Base-by-base conservation (phyloP, 129 eudicot species). In the sunflower (Helianthus annuus) region DNA sequence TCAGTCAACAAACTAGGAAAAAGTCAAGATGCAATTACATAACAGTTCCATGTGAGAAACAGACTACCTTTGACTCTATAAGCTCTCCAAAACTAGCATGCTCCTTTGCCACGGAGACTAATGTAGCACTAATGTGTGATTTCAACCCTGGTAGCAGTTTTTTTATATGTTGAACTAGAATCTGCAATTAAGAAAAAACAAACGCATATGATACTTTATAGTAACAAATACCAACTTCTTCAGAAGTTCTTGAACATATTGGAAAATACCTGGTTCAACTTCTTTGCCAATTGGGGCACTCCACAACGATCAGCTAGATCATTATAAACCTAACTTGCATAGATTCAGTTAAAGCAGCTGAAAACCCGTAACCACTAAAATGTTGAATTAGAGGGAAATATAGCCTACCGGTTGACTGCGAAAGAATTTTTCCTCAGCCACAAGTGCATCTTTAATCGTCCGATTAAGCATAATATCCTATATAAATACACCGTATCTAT, bases 281-380 rank as follows among this genome's bases (percentile, higher is more conserved):
- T 95, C 75, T 91, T 95, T 45, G 99, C 99, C 83, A 95, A 69
- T 76, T 95, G 99, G 29, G 96, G 96, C 44, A 95, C 87, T 12
- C 99, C 99, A 74, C 99, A 95, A 53, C 95, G 89, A 74, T 95
- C 99, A 48, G 96, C 93, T 81, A 95, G 79, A 75, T 95, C 99
- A 74, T 78, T 90, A 75, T 95, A 95, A 62, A 90, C 97, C 99
- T 95, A 53, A 8, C 48, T 22, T 6, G 36, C 58, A 65, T 27
- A 78, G 14, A 22, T 75, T 32, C 73, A 64, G 65, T 42, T 45
- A 8, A 40, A 61, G 46, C 34, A 73, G 61, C 12, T 19, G 29
- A 36, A 39, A 10, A 58, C 22, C 52, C 51, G 24, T 62, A 42
- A 39, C 48, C 29, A 10, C 32, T 42, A 29, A 32, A 5, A 48